Base-by-base conservation (phyloP, 768 basidiomycete genomes). In the Glaciozyma antarctica region DNA sequence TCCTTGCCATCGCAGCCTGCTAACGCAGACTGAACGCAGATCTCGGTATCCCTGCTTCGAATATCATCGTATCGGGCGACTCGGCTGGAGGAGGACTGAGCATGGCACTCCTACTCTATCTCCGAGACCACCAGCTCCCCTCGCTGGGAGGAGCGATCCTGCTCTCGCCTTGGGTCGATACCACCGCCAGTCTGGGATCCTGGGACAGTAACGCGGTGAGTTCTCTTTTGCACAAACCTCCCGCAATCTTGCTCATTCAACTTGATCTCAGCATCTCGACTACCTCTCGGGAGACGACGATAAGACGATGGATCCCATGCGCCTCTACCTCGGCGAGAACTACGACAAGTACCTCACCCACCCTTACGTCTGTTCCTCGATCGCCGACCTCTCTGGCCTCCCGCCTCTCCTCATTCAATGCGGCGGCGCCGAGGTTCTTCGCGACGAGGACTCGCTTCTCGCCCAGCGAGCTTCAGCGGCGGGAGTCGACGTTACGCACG, bases 121-220 rank as follows among this genome's bases (percentile, higher is more conserved):
- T 98, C 17, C 82, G 93, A 22, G 93, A 98, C 74, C 87, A 90
- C 70, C 88, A 91, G 73, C 73, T 93, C 19, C 91, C 92, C 10
- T 83, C 85, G 38, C 90, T 91, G 16, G 83, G 85, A 34, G 89
- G 86, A 6, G 86, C 86, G 16, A 87, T 95, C 30, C 76, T 94
- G 38, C 83, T 98, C 82, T 91, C 87, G 28, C 69, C 69, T 6
- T 70, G 69, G 69, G 32, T 57, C 15, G 90, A 93, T 77, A 78
- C 97, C 63, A 95, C 93, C 0, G 88, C 93, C 82, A 91, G 88
- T 70, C 94, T 91, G 74, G 87, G 89, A 61, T 92, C 90, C 17
- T 97, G 92, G 89, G 91, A 95, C 26, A 86, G 86, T 63, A 94
- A 95, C 75, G 84, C 86, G 45, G 65, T 62, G 26, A 28, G 65